These are phyloP conservation scores for Botryotinia convoluta DNA, from an alignment of 2,329 filamentous ascomycete genomes.

Conservation along the genomic window DNA sequence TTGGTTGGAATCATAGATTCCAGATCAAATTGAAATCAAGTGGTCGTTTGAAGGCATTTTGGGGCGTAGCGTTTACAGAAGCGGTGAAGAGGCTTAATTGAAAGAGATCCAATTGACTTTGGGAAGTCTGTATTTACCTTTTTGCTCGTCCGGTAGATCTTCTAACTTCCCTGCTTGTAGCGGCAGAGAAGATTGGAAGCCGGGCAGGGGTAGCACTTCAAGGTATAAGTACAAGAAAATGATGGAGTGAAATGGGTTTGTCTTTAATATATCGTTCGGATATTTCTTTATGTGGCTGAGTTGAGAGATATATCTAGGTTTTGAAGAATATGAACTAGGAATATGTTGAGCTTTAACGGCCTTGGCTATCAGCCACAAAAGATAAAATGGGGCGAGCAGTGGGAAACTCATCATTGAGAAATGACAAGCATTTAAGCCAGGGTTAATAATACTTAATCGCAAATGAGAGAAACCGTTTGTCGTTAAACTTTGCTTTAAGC, in stretches of 20 bases:
- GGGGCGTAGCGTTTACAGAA: background rate
- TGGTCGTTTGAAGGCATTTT: background rate
- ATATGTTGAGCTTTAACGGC: background rate
- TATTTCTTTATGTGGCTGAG: conserved; percentile 1
- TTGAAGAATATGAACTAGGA: background rate
- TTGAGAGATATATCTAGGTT: conserved; percentile 3
- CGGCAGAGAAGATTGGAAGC: conserved; percentile 12
- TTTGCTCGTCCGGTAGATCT: conserved; percentile 12
- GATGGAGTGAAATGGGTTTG: background rate
- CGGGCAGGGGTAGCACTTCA: conserved; percentile 2
- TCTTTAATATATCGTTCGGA: conserved; percentile 11
- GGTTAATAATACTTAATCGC: background rate
- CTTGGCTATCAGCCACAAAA: background rate
- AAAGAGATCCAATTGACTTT: background rate
- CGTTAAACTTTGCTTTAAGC: background rate
- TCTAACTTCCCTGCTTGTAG: conserved; percentile 9
- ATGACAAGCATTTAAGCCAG: conserved; percentile 1
- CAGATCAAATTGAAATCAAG: background rate
- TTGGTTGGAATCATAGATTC: conserved; percentile 13
- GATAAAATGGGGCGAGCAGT: background rate
- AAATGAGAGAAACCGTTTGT: conserved; percentile 12
- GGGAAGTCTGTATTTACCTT: conserved; percentile 7
- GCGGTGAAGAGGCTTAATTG: conserved; percentile 13
- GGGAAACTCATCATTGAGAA: background rate
- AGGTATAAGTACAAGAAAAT: conserved; percentile 4